phyloP scores from a whole-genome alignment of 2,329 filamentous ascomycete genomes.

The Biscogniauxia mediterranea region DNA sequence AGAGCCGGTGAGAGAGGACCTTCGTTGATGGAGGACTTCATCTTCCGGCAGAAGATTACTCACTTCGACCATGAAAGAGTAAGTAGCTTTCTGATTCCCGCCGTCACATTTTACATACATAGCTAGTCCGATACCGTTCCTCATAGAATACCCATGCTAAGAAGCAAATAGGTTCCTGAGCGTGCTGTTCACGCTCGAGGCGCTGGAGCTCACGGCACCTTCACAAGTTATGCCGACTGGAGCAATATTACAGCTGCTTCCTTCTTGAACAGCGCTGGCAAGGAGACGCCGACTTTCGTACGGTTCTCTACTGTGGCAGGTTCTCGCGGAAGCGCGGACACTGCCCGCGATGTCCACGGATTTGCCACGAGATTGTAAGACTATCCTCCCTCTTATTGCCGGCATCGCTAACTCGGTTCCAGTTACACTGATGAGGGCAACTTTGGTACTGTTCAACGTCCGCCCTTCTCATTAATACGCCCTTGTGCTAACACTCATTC shows the following conservation, averaged over 20 bases:
- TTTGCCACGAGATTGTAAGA: constrained; percentile 56
- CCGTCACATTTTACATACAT: not conserved
- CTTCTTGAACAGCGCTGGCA: constrained; percentile 50
- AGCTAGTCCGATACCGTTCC: too few species aligned
- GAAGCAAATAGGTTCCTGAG: constrained; percentile 28
- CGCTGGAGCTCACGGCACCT: constrained; percentile 58
- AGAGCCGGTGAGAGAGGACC: constrained; percentile 63
- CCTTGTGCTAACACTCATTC: constrained; percentile 8
- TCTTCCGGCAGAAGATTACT: constrained; percentile 61
- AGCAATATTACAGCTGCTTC: constrained; percentile 62
- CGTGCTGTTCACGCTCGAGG: constrained; percentile 49
- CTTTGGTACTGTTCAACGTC: constrained; percentile 46
- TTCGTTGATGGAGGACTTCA: constrained; percentile 60
- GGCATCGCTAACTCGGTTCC: constrained; percentile 11
- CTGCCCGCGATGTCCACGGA: constrained; percentile 61
- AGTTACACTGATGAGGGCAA: constrained; percentile 64
- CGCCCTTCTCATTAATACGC: constrained; percentile 1
- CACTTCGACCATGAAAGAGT: constrained; percentile 60
- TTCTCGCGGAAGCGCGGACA: constrained; percentile 57
- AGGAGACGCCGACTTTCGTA: constrained; percentile 56
- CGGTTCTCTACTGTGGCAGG: constrained; percentile 63
- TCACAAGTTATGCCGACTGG: constrained; percentile 59
- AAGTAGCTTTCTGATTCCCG: constrained; percentile 21
- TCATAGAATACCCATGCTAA: constrained; percentile 12
- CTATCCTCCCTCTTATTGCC: not conserved